Evolutionary conservation across 495 filamentous ascomycete genomes (phyloP).

Genomic region (Trichoderma virens): DNA sequence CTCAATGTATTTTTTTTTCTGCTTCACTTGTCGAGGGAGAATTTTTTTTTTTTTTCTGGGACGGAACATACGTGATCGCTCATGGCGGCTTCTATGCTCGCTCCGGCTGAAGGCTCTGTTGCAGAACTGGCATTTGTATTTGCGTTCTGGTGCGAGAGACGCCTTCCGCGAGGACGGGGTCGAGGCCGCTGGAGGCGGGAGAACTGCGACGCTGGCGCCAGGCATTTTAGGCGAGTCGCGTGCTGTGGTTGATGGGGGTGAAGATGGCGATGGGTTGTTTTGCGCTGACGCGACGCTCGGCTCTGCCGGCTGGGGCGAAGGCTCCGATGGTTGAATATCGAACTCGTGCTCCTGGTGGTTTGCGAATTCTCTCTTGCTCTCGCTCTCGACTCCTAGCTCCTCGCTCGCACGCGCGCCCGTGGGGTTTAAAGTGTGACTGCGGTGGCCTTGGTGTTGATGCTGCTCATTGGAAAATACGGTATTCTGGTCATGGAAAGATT

Average conservation of each 20-base stretch:
- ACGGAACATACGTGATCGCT: conserved; percentile 84
- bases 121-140: conserved; percentile 99
- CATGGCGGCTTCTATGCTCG: conserved; percentile 94
- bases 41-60: background rate
- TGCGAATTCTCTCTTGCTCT: conserved; percentile 5
- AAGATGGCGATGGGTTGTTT: conserved; percentile 13
- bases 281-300: conserved; percentile 24
- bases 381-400: conserved; percentile 18
- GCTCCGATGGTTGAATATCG: conserved; percentile 13
- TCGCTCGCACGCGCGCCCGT: conserved; percentile 47
- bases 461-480: conserved; percentile 49
- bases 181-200: conserved; percentile 48
- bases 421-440: conserved; percentile 55
- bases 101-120: conserved; percentile 93
- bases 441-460: conserved; percentile 38
- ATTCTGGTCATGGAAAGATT: conserved; percentile 44
- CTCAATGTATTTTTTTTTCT: background rate
- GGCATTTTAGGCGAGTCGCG: conserved; percentile 43
- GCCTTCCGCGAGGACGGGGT: conserved; percentile 54
- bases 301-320: conserved; percentile 4
- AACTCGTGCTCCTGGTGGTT: background rate
- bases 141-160: conserved; percentile 73
- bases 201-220: conserved; percentile 56
- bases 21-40: conserved; percentile 10
- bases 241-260: conserved; percentile 35